phyloP scores from a whole-genome alignment of 2,329 filamentous ascomycete species.

The Aspergillus jensenii region DNA sequence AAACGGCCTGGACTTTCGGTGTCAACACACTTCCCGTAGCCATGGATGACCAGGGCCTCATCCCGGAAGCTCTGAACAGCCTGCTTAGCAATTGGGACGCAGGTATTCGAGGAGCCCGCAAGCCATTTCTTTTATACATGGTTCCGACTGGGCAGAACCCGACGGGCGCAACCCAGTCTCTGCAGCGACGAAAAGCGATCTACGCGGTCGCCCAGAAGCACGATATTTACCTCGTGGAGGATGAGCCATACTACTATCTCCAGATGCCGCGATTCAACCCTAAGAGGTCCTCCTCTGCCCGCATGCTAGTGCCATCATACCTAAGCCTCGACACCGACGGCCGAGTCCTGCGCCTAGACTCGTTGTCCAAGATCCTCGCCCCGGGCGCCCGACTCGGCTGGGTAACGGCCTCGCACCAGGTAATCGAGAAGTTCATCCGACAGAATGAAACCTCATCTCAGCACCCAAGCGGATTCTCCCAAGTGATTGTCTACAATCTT shows the following conservation, averaged over 20 bases:
- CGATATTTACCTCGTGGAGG: constrained; percentile 83
- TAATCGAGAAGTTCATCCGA: constrained; percentile 77
- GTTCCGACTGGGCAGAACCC: constrained; percentile 87
- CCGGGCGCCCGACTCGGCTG: constrained; percentile 82
- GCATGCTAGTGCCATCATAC: constrained; percentile 57
- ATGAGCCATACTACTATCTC: constrained; percentile 93
- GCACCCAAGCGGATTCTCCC: constrained; percentile 81
- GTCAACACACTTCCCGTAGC: constrained; percentile 59
- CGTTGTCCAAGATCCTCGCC: constrained; percentile 86
- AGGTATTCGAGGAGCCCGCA: constrained; percentile 52
- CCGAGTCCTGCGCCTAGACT: constrained; percentile 85
- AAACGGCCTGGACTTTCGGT: constrained; percentile 64
- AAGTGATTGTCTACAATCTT: constrained; percentile 81
- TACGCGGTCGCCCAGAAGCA: constrained; percentile 80
- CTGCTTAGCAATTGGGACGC: constrained; percentile 66
- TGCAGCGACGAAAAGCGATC: constrained; percentile 66
- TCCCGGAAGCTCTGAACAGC: constrained; percentile 61
- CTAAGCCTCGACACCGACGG: constrained; percentile 82
- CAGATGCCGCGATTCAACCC: constrained; percentile 45
- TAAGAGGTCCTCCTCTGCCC: no score
- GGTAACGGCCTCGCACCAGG: constrained; percentile 82
- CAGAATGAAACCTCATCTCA: constrained; percentile 84
- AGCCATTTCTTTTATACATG: constrained; percentile 68
- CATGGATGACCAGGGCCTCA: constrained; percentile 66
- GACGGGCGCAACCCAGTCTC: constrained; percentile 77